These are phyloP conservation scores for Cnidoscolus chayamansa DNA, from an alignment of 441 rosid genomes.

Conservation along the genomic window DNA sequence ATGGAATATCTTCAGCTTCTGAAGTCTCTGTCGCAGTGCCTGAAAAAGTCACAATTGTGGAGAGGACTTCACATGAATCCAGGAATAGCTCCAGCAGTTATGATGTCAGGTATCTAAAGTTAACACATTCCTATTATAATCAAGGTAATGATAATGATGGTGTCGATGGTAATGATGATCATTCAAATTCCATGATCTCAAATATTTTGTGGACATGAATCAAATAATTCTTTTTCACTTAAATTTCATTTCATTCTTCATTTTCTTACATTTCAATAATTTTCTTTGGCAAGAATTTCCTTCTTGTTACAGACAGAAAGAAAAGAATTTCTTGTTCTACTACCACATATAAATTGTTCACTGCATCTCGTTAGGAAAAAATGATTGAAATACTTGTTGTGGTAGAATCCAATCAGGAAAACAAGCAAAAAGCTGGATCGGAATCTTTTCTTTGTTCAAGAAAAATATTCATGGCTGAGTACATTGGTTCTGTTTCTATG, in stretches of 20 bases:
- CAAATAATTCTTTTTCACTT: neutral
- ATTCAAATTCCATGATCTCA: neutral
- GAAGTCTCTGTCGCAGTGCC: conserved; percentile 34
- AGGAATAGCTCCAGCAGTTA: conserved; percentile 31
- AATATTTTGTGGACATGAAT: neutral
- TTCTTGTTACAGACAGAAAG: neutral
- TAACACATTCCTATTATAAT: neutral
- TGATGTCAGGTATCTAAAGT: conserved; percentile 37
- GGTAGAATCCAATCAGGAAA: neutral
- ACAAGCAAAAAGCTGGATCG: neutral
- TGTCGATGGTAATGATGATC: no score
- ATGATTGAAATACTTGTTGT: neutral
- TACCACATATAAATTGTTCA: neutral
- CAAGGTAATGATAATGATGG: neutral
- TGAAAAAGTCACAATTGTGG: conserved; percentile 25
- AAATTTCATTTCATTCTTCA: neutral
- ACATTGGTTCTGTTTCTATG: neutral
- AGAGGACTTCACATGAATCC: conserved; percentile 41
- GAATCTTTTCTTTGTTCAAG: neutral
- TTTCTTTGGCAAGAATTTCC: neutral
- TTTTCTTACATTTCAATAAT: neutral
- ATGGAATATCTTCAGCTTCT: conserved; percentile 29
- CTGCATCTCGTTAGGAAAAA: neutral
- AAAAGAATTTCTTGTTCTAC: neutral
- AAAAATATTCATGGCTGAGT: neutral